A percentile compares a stretch with the other conserved stretches of the same genome.
Conservation (phyloP, 345 rosid species). For the Brassica rapa region DNA sequence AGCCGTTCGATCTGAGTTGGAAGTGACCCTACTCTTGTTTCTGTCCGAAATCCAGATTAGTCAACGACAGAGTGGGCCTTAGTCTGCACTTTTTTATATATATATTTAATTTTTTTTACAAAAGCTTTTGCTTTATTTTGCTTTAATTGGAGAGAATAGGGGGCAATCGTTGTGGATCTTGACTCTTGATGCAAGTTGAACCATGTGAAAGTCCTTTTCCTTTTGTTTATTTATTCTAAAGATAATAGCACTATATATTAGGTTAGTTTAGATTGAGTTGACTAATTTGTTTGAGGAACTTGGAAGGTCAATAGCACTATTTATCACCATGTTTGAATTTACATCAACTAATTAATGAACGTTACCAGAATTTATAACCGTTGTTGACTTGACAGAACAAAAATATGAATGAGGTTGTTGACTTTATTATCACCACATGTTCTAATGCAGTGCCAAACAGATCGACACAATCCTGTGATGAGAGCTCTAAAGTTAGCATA, state of each 20-base stretch:
- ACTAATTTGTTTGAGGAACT: neutral
- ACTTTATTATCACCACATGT: neutral
- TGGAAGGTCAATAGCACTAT: neutral
- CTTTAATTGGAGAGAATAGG: conserved; percentile 16
- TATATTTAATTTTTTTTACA: neutral
- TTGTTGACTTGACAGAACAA: conserved; percentile 1
- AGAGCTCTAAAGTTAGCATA: neutral
- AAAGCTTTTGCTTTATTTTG: conserved; percentile 16
- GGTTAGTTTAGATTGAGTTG: conserved; percentile 1
- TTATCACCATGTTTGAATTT: neutral
- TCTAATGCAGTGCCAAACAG: neutral
- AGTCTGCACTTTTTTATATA: conserved; percentile 17
- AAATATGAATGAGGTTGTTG: neutral
- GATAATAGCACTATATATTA: conserved; percentile 5
- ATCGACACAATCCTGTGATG: neutral
- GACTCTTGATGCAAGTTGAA: conserved; percentile 31
- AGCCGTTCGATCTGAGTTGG: conserved; percentile 16
- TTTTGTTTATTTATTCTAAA: neutral
- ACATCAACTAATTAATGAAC: neutral
- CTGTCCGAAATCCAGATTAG: conserved; percentile 28
- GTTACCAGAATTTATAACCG: neutral
- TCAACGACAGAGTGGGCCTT: conserved; percentile 39
- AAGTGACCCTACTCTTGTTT: conserved; percentile 20
- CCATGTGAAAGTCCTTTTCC: conserved; percentile 31
- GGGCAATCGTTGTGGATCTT: conserved; percentile 31